Base-by-base conservation (phyloP, 2,329 filamentous ascomycete genomes). In the Claviceps sp. region DNA sequence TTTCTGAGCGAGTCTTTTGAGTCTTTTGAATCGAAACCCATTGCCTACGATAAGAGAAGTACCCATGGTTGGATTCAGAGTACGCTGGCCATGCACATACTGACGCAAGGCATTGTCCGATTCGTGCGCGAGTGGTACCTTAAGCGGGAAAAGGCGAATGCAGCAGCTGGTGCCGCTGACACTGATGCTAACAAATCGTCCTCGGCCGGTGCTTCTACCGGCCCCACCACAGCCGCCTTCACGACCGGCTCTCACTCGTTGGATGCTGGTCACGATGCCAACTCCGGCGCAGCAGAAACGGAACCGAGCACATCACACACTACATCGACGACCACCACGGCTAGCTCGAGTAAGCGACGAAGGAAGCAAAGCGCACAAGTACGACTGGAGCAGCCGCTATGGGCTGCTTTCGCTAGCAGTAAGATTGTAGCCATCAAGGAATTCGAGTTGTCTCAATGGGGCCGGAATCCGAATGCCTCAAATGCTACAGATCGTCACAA, bases 351-450 rank as follows among this genome's bases (percentile, higher is more conserved):
- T 52, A 94, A 93, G 70, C 93, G 88, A 71, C 85, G 87, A 71
- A 82, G 86, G 70, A 91, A 93, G 71, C 88, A 95, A 69, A 91
- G 87, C 63, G 89, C 88, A 53, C 87, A 93, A 67, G 88, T 95
- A 58, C 79, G 90, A 66, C 87, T 88, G 65, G 83, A 88, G 63
- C 90, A 96, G 70, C 90, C 90, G 47, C 79, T 96, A 57, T 96
- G 90, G 90, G 88, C 90, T 57, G 90, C 90, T 47, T 79, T 96
- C 60, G 90, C 90, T 49, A 95, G 88, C 70, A 95, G 90, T 63
- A 96, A 96, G 75, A 90, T 96, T 65, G 91, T 93, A 60, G 88
- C 95, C 70, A 83, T 94, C 63, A 93, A 95, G 71, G 90, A 89
- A 68, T 87, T 88, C 60, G 85, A 89, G 69, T 79, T 94, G 64